A percentile compares a stretch with the other conserved stretches of the same genome.
Evolutionary conservation across 2,329 filamentous ascomycete genomes (phyloP).

Genomic region (Fusarium haematococcum): DNA sequence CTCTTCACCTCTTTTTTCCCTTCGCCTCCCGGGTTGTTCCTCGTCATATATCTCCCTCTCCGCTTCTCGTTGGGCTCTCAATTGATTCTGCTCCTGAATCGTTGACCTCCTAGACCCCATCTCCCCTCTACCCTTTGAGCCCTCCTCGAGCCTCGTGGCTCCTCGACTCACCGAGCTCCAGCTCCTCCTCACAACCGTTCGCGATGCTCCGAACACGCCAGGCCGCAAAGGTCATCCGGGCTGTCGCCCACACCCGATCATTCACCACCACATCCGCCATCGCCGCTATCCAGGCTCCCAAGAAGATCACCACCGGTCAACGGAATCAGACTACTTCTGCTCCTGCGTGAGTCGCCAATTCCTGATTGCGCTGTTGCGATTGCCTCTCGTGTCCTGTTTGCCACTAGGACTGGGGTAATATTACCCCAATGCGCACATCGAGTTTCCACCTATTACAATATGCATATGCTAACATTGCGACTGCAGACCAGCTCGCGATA

Average conservation of each 20-base stretch:
- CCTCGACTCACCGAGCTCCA: slow-evolving; percentile 15
- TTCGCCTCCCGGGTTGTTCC: slow-evolving; percentile 16
- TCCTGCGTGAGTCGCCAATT: slow-evolving; percentile 62
- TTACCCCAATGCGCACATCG: slow-evolving; percentile 5
- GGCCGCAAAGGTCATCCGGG: slow-evolving; percentile 57
- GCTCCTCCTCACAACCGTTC: slow-evolving; percentile 22
- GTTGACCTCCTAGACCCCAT: slow-evolving; percentile 8
- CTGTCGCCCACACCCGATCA: slow-evolving; percentile 54
- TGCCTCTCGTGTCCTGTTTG: slow-evolving; percentile 28
- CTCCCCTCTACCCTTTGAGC: slow-evolving; percentile 12
- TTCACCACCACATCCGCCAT: slow-evolving; percentile 55
- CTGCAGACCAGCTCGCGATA: slow-evolving; percentile 61
- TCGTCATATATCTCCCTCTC: slow-evolving; percentile 14
- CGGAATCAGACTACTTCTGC: slow-evolving; percentile 44
- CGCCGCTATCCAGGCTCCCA: slow-evolving; percentile 49
- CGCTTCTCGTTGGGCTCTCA: slow-evolving; percentile 19
- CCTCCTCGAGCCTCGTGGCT: slow-evolving; percentile 21
- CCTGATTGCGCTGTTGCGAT: slow-evolving; percentile 6
- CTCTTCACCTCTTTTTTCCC: slow-evolving; percentile 12
- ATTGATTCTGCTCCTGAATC: slow-evolving; percentile 28
- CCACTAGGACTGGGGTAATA: slow-evolving; percentile 2
- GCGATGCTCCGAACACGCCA: slow-evolving; percentile 29
- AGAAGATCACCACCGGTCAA: slow-evolving; percentile 14
- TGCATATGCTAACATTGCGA: slow-evolving; percentile 21
- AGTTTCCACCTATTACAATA: slow-evolving; percentile 14